Evolutionary conservation across 768 basidiomycete species (phyloP).

Genomic region (Pleurotus ostreatus): DNA sequence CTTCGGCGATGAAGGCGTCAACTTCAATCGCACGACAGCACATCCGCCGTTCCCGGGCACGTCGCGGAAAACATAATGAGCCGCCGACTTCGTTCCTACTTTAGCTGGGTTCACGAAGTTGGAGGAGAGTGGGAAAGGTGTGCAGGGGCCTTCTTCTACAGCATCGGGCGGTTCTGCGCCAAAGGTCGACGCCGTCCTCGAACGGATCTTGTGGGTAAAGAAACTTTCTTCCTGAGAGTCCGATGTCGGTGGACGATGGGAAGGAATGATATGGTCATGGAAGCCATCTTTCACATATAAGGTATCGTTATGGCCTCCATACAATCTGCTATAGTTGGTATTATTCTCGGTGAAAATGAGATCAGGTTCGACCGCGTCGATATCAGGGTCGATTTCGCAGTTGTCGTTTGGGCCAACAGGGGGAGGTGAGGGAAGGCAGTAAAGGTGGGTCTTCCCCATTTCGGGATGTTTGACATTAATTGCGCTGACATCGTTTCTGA

Average conservation of each 20-base stretch:
- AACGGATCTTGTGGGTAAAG: conserved; percentile 47
- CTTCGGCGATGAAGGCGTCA: conserved; percentile 74
- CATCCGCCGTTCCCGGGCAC: conserved; percentile 93
- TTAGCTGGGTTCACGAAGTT: conserved; percentile 83
- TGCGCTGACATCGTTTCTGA: conserved; percentile 49
- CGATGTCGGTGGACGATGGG: conserved; percentile 64
- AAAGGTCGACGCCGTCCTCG: conserved; percentile 42
- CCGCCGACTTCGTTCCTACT: conserved; percentile 88
- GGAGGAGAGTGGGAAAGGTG: conserved; percentile 48
- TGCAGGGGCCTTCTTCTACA: conserved; percentile 52
- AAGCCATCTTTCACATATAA: conserved; percentile 95
- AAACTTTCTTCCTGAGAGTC: conserved; percentile 40
- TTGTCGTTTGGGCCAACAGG: conserved; percentile 74
- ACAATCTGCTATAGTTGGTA: conserved; percentile 90
- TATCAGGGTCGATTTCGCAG: conserved; percentile 57
- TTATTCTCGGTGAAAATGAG: conserved; percentile 96
- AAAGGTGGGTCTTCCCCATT: conserved; percentile 75
- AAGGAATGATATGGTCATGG: conserved; percentile 93
- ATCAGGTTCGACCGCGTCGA: conserved; percentile 71
- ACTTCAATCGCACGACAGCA: conserved; percentile 89
- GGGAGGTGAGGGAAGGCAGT: conserved; percentile 89
- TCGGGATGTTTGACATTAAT: conserved; percentile 71
- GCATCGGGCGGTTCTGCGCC: conserved; percentile 33
- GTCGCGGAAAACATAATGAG: conserved; percentile 82
- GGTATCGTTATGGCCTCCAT: conserved; percentile 80